Percentiles rank a stretch among this genome's conserved stretches.
Conservation (phyloP, 106 monocot genomes). For the Iris macrosiphon region DNA sequence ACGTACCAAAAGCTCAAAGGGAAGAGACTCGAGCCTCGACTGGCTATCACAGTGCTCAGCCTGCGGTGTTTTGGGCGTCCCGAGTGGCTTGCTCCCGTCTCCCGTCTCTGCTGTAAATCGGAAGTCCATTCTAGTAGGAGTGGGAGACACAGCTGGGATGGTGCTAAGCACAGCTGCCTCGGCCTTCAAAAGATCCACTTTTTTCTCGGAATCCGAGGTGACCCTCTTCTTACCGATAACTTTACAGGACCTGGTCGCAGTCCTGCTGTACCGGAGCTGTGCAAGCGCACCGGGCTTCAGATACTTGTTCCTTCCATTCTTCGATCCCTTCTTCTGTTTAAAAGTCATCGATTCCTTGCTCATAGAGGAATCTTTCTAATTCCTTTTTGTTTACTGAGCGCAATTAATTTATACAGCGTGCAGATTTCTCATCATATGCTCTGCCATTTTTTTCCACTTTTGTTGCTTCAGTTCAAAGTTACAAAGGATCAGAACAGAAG, state of each 20-base stretch:
- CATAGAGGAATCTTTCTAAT: conserved; percentile 7
- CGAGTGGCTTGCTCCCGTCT: conserved; percentile 19
- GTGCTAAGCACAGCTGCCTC: not conserved
- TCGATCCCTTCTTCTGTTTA: conserved; percentile 63
- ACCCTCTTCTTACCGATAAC: conserved; percentile 80
- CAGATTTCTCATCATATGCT: no score
- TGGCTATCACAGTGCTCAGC: conserved; percentile 18
- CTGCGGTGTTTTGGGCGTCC: conserved; percentile 62
- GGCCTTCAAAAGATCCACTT: conserved; percentile 17
- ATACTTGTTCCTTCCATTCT: conserved; percentile 51
- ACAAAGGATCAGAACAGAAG: no score
- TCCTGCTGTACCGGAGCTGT: conserved; percentile 48
- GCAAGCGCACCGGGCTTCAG: conserved; percentile 76
- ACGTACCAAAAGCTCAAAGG: conserved; percentile 79
- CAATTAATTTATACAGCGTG: no score
- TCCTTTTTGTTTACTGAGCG: no score
- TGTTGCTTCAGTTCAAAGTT: no score
- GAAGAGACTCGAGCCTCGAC: conserved; percentile 84
- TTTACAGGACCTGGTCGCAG: conserved; percentile 46
- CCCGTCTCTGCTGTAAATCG: not conserved
- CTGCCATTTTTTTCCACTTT: no score
- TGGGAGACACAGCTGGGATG: conserved; percentile 24
- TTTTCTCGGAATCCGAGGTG: conserved; percentile 37
- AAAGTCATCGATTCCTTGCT: conserved; percentile 33
- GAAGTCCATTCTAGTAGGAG: conserved; percentile 16